Conservation (phyloP, 2,329 filamentous ascomycete genomes). For the Botrytis byssoidea region DNA sequence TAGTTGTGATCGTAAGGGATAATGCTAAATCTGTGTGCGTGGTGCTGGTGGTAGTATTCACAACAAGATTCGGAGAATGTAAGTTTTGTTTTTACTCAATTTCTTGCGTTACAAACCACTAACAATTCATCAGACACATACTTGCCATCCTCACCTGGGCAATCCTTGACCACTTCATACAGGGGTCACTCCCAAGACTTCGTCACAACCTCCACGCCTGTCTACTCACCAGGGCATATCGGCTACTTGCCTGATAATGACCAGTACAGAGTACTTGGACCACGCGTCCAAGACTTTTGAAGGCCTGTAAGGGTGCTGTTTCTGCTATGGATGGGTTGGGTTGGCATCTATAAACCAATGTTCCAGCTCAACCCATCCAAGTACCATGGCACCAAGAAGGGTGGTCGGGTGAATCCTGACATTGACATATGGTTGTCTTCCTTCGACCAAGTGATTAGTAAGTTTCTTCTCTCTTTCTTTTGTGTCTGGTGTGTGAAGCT, state of each 20-base stretch:
- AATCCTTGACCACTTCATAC: background rate
- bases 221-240: background rate
- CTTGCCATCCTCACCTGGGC: background rate
- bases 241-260: background rate
- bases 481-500: background rate
- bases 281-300: background rate
- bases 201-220: background rate
- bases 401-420: background rate
- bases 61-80: background rate
- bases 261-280: background rate
- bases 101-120: background rate
- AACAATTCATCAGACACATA: background rate
- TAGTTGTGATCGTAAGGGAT: background rate
- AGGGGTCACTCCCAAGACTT: background rate
- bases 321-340: background rate
- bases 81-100: background rate
- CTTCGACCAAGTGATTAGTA: background rate
- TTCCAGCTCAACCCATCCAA: background rate
- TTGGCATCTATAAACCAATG: background rate
- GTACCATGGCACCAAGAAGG: background rate
- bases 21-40: background rate
- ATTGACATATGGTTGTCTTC: background rate
- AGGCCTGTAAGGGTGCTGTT: background rate
- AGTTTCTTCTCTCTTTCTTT: too few species aligned
- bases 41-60: background rate